phyloP scores from a whole-genome alignment of 2,329 filamentous ascomycete genomes.

The Ceratocystis papillata region DNA sequence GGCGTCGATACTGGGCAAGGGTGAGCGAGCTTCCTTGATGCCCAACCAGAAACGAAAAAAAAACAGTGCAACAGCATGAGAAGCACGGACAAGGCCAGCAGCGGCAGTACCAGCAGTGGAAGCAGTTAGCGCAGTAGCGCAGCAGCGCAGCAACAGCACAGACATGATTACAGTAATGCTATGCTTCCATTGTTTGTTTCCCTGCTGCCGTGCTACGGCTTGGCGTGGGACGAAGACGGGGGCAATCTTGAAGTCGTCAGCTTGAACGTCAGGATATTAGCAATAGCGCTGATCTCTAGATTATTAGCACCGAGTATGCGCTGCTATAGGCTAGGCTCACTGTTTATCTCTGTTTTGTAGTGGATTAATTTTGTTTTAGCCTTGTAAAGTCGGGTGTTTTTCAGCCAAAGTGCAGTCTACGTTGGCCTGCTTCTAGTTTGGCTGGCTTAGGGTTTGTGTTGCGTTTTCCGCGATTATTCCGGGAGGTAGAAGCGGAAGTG shows the following conservation, averaged over 20 bases:
- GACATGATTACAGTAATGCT: too few species aligned
- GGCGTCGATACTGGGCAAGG: background rate
- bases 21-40: background rate
- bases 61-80: background rate
- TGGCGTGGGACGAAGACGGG: too few species aligned
- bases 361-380: background rate
- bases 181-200: background rate
- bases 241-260: too few species aligned
- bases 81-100: background rate
- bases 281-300: too few species aligned
- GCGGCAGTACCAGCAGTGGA: too few species aligned
- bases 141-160: too few species aligned
- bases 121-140: too few species aligned
- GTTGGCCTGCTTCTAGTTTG: slow-evolving; percentile 48
- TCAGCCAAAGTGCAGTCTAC: slow-evolving; percentile 50
- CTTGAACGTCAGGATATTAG: too few species aligned
- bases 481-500: background rate
- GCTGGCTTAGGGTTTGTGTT: slow-evolving; percentile 29
- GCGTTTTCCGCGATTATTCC: slow-evolving; percentile 29
- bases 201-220: background rate
- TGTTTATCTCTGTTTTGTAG: too few species aligned
- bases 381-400: background rate
- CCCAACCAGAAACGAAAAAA: background rate
- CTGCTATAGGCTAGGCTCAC: too few species aligned
- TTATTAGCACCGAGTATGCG: too few species aligned